Evolutionary conservation across 768 basidiomycete species (phyloP).

Genomic region (Phaeotremella skinneri): DNA sequence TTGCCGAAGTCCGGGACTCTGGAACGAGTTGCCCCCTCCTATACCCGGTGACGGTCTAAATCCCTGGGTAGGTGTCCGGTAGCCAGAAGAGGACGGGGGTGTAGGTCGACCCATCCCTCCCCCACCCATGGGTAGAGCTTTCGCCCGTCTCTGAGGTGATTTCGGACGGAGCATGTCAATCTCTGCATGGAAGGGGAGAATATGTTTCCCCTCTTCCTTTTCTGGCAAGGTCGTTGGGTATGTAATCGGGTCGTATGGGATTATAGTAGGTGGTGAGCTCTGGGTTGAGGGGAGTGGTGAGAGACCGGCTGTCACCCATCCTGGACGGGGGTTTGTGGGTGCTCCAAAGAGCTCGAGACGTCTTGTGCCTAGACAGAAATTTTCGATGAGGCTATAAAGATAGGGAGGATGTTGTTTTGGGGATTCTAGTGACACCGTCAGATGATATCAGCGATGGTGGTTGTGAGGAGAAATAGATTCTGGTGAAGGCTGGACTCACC

Average conservation of each 20-base stretch:
- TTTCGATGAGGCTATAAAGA: conserved; percentile 92
- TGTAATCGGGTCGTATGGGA: conserved; percentile 32
- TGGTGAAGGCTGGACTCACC: conserved; percentile 39
- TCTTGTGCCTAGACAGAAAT: conserved; percentile 90
- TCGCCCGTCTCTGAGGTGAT: conserved; percentile 58
- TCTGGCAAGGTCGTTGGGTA: conserved; percentile 16
- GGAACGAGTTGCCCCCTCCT: conserved; percentile 6
- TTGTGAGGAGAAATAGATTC: not conserved
- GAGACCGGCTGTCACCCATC: conserved; percentile 61
- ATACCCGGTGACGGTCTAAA: conserved; percentile 27
- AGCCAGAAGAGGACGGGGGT: conserved; percentile 4
- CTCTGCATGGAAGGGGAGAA: conserved; percentile 54
- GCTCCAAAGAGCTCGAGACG: conserved; percentile 87
- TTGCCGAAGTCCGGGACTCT: conserved; percentile 9
- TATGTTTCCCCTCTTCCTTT: conserved; percentile 19
- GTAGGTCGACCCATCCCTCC: conserved; percentile 7
- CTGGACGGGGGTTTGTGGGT: conserved; percentile 65
- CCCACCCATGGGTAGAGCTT: conserved; percentile 14
- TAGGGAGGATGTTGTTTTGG: conserved; percentile 79
- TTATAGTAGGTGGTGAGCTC: conserved; percentile 51
- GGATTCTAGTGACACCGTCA: too few species aligned
- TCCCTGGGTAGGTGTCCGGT: conserved; percentile 23
- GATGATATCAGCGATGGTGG: too few species aligned
- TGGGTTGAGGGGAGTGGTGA: conserved; percentile 22
- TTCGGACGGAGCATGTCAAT: conserved; percentile 83